Base-by-base conservation (phyloP, 2,329 filamentous ascomycete genomes). In the Epicoccum sorghinum region DNA sequence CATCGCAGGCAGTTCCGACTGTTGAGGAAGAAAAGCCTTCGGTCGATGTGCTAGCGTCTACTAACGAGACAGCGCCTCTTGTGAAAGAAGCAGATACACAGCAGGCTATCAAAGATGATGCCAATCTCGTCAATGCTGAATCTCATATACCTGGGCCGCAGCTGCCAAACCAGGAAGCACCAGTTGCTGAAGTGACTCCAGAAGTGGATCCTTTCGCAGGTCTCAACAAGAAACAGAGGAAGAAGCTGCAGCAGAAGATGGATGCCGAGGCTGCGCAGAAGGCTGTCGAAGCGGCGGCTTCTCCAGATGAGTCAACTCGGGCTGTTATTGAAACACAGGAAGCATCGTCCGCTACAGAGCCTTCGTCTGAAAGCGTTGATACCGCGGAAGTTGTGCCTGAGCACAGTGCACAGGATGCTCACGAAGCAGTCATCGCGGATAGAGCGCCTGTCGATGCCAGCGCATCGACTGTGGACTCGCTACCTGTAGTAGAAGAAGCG, bases 211-310 rank as follows among this genome's bases (percentile, higher is more conserved):
- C 40, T 18, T 54, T 54, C 24, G 52, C 45, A 4, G 52, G 52
- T 1, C 52, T 54, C 24, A 54, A 23, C 30, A 54, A 54, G 45
- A 49, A 36, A 14, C 40, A 49, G 24, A 40, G 50, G 44, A 70
- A 68, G 60, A 68, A 64, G 52, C 56, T 69, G 7, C 56, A 67
- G 40, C 55, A 59, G 60, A 77, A 45, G 7, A 33, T 53, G 37
- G 38, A 53, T n/a, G 46, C 38, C 2, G 38, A 48, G 18, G 46
- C 45, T 12, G 29, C 37, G 18, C 41, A 52, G 4, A 69, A 66
- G 18, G 27, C 38, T 14, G 36, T 22, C 4, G 45, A 32, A 27
- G n/a, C 14, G n/a, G 6, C 44, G 12, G 7, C 12, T 8, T 55
- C 6, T 1, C 6, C 7, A n/a, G 30, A 30, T 14, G 18, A 24